These are phyloP conservation scores for Prasinococcaceae sp. DNA, from an alignment of 139 green algal genomes.

Conservation along the genomic window DNA sequence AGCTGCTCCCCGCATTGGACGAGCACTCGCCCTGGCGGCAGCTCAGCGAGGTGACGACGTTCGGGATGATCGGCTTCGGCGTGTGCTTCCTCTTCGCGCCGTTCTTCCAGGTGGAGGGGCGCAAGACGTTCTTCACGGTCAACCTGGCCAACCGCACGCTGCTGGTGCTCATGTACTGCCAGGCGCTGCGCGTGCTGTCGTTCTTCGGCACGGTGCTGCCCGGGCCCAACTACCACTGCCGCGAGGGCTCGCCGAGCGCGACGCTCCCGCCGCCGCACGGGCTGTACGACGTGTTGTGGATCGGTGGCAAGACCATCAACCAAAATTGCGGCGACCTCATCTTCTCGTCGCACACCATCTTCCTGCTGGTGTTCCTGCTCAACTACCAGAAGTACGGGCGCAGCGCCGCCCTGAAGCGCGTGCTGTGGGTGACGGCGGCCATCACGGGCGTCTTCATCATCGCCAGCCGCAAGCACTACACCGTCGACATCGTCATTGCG, in stretches of 20 bases:
- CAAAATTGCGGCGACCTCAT: slow-evolving; percentile 76
- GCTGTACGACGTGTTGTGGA: neutral
- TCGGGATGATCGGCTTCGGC: slow-evolving; percentile 53
- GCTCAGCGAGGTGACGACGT: no score
- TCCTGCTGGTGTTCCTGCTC: slow-evolving; percentile 44
- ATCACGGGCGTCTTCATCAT: slow-evolving; percentile 64
- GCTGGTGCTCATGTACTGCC: slow-evolving; percentile 38
- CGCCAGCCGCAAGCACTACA: slow-evolving; percentile 81
- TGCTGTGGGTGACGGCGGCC: slow-evolving; percentile 34
- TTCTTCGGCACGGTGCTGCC: slow-evolving; percentile 75
- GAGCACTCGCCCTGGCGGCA: neutral
- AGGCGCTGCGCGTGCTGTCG: slow-evolving; percentile 68
- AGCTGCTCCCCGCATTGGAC: no score
- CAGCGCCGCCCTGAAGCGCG: slow-evolving; percentile 17
- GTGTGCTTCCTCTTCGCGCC: slow-evolving; percentile 68
- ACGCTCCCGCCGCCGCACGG: neutral
- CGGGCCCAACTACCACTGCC: slow-evolving; percentile 73
- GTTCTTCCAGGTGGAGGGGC: slow-evolving; percentile 62
- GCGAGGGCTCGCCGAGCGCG: slow-evolving; percentile 1
- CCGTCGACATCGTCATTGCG: slow-evolving; percentile 23
- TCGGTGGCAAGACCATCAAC: neutral
- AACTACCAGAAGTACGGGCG: slow-evolving; percentile 67
- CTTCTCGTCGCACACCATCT: slow-evolving; percentile 50
- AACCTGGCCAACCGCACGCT: neutral
- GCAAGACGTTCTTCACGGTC: slow-evolving; percentile 55